These are phyloP conservation scores for Mortierella sp. DNA, from an alignment of 371 early-diverging fungal genomes.

Conservation along the genomic window DNA sequence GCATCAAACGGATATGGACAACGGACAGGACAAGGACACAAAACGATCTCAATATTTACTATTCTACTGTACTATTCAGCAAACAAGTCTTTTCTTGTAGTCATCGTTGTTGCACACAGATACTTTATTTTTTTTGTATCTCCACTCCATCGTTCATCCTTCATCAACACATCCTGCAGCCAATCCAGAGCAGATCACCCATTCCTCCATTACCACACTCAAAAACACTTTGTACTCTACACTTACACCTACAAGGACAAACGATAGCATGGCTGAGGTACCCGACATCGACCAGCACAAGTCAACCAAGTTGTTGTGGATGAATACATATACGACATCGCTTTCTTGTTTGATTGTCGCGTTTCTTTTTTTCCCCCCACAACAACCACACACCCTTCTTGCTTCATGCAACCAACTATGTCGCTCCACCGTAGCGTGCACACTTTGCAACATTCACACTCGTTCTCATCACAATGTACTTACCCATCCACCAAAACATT, in stretches of 20 bases:
- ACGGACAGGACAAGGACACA: too few species aligned
- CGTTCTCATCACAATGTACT: background rate
- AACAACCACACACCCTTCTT: background rate
- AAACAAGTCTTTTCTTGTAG: too few species aligned
- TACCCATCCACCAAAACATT: background rate
- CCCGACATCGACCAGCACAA: background rate
- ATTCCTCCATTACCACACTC: background rate
- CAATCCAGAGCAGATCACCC: background rate
- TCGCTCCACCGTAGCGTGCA: background rate
- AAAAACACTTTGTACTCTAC: background rate
- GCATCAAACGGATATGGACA: background rate
- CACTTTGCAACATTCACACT: background rate
- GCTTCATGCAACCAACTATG: background rate
- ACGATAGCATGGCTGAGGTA: conserved; percentile 2
- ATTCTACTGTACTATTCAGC: too few species aligned
- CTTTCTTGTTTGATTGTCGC: background rate
- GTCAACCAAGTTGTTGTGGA: background rate
- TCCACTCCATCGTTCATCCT: background rate
- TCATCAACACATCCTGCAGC: background rate
- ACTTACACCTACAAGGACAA: background rate
- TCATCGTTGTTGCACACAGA: too few species aligned
- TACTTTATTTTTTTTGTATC: background rate
- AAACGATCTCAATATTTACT: too few species aligned
- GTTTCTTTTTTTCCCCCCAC: background rate
- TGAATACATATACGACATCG: background rate